Evolutionary conservation across 768 basidiomycete species (phyloP).

Genomic region (Suillus cothurnatus): DNA sequence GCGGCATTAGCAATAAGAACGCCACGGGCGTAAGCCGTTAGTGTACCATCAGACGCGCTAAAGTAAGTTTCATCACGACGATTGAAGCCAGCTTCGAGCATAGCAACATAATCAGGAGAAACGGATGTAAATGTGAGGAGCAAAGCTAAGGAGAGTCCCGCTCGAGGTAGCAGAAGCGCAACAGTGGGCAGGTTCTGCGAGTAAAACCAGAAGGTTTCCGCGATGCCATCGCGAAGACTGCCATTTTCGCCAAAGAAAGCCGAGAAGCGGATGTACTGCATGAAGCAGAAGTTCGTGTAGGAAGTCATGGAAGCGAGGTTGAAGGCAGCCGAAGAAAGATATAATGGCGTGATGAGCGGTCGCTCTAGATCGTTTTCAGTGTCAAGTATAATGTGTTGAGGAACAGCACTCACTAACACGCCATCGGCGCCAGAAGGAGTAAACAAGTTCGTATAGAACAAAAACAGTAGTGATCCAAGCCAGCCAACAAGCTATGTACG

Average conservation of each 20-base stretch:
- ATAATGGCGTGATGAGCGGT: conserved; percentile 80
- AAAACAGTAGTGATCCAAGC: conserved; percentile 74
- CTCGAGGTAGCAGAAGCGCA: conserved; percentile 80
- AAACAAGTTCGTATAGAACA: conserved; percentile 75
- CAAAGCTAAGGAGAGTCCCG: conserved; percentile 71
- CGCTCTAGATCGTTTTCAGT: conserved; percentile 57
- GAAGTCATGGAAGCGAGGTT: conserved; percentile 76
- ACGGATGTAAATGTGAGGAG: conserved; percentile 65
- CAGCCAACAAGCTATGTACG: conserved; percentile 82
- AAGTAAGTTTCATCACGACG: conserved; percentile 79
- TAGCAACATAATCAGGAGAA: conserved; percentile 46
- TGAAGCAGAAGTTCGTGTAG: conserved; percentile 82
- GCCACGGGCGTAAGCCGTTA: conserved; percentile 78
- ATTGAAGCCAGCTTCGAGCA: conserved; percentile 49
- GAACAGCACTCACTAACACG: conserved; percentile 64
- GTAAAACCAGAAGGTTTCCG: conserved; percentile 84
- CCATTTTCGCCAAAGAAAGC: conserved; percentile 61
- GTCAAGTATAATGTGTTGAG: conserved; percentile 21
- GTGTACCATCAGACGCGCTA: conserved; percentile 55
- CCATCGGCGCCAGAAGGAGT: conserved; percentile 76
- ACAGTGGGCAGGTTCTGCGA: conserved; percentile 86
- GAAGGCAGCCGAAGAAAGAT: conserved; percentile 78
- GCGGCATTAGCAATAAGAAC: conserved; percentile 78
- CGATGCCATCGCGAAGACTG: conserved; percentile 57
- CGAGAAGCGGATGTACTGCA: conserved; percentile 74